phyloP scores from a whole-genome alignment of 179 eudicot species.

The Gypsophila paniculata region DNA sequence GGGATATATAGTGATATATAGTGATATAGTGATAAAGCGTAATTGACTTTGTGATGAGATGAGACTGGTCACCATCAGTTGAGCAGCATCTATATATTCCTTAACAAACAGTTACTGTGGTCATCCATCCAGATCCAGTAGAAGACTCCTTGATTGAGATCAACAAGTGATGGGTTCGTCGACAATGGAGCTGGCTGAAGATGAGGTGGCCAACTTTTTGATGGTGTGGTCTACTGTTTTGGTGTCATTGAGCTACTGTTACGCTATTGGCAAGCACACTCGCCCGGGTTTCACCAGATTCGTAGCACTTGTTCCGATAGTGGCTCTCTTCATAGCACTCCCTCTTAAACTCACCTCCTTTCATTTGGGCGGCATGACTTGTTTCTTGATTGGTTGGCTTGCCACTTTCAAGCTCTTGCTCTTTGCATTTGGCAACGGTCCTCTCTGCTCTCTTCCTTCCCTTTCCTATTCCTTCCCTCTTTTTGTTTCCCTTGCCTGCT shows the following conservation, averaged over 20 bases:
- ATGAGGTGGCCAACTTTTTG: slow-evolving; percentile 38
- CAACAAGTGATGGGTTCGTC: neutral
- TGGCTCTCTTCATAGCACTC: slow-evolving; percentile 39
- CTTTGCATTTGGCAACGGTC: slow-evolving; percentile 42
- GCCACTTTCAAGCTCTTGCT: slow-evolving; percentile 54
- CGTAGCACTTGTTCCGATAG: slow-evolving; percentile 35
- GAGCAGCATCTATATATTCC: too few species aligned
- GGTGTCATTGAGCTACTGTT: slow-evolving; percentile 37
- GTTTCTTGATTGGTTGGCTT: slow-evolving; percentile 53
- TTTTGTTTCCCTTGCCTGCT: slow-evolving; percentile 41
- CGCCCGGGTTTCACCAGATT: slow-evolving; percentile 33
- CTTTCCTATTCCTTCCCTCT: slow-evolving; percentile 34
- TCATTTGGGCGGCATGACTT: slow-evolving; percentile 33
- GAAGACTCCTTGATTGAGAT: too few species aligned
- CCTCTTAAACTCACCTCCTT: slow-evolving; percentile 43
- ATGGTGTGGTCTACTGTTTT: slow-evolving; percentile 40
- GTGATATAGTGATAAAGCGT: too few species aligned
- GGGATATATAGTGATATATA: too few species aligned
- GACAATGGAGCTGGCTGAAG: slow-evolving; percentile 36
- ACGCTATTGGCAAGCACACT: slow-evolving; percentile 21
- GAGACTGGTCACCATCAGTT: too few species aligned
- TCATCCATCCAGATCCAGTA: too few species aligned
- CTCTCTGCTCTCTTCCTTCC: slow-evolving; percentile 35
- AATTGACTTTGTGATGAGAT: too few species aligned
- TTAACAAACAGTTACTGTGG: too few species aligned